Conservation (phyloP, 1,139 yeast genomes). For the Geotrichum aggregatum region DNA sequence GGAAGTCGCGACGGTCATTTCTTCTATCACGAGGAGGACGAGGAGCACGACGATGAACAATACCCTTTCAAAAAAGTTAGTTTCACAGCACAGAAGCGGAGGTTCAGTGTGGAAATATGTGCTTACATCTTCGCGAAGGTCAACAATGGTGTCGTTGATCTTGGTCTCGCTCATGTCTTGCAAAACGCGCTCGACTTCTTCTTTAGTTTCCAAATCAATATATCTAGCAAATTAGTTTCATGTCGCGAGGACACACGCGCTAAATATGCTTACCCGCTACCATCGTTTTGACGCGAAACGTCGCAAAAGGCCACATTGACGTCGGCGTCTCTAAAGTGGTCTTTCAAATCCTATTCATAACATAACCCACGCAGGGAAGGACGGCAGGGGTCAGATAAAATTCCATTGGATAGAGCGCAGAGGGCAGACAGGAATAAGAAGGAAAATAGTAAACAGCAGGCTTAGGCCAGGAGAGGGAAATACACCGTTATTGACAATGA, state of each 20-base stretch:
- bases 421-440: background rate
- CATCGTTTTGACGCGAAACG: constrained; percentile 36
- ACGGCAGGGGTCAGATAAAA: constrained; percentile 13
- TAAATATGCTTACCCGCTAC: constrained; percentile 27
- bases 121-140: constrained; percentile 30
- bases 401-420: background rate
- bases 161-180: constrained; percentile 27
- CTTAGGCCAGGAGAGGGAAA: constrained; percentile 6
- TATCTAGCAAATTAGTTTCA: constrained; percentile 23
- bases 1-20: constrained; percentile 14
- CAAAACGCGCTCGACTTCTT: constrained; percentile 29
- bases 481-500: constrained; percentile 23
- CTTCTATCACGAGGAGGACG: constrained; percentile 20
- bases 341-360: constrained; percentile 35
- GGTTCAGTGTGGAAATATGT: no score
- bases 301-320: constrained; percentile 38
- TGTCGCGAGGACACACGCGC: background rate
- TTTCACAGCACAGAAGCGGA: background rate
- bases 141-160: constrained; percentile 27
- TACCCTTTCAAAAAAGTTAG: constrained; percentile 3
- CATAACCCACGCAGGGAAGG: constrained; percentile 9
- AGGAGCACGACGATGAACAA: constrained; percentile 56
- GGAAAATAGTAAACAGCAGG: no score
- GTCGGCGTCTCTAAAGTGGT: constrained; percentile 37
- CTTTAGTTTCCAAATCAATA: constrained; percentile 30